phyloP scores from a whole-genome alignment of 2,329 filamentous ascomycete genomes.

The Phoma herbarum region DNA sequence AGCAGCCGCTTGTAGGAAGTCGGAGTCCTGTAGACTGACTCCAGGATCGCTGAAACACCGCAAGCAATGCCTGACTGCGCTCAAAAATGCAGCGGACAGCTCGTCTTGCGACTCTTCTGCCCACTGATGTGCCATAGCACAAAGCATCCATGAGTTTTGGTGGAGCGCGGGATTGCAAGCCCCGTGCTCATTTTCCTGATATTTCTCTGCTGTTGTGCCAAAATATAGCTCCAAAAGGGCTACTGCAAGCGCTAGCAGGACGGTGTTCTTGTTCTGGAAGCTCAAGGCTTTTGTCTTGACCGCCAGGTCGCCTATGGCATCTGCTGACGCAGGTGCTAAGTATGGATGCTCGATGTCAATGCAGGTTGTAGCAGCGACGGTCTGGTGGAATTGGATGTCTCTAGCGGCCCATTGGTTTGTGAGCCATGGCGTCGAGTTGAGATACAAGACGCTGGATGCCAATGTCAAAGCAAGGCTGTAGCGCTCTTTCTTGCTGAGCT shows the following conservation, averaged over 20 bases:
- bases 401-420: slow-evolving; percentile 45
- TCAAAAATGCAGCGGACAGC: slow-evolving; percentile 47
- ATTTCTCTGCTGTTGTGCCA: slow-evolving; percentile 45
- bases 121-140: slow-evolving; percentile 48
- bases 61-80: slow-evolving; percentile 47
- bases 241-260: slow-evolving; percentile 47
- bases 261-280: slow-evolving; percentile 48
- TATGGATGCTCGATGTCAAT: slow-evolving; percentile 48
- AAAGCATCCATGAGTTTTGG: slow-evolving; percentile 42
- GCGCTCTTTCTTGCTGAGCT: slow-evolving; percentile 48
- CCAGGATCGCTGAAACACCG: slow-evolving; percentile 47
- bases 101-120: slow-evolving; percentile 46
- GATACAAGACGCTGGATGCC: slow-evolving; percentile 48
- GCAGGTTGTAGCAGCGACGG: slow-evolving; percentile 23
- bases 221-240: slow-evolving; percentile 50
- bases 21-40: slow-evolving; percentile 44
- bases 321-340: slow-evolving; percentile 30
- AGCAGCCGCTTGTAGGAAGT: slow-evolving; percentile 49
- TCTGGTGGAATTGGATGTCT: slow-evolving; percentile 47
- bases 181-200: slow-evolving; percentile 36
- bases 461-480: slow-evolving; percentile 49
- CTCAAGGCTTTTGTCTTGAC: slow-evolving; percentile 12
- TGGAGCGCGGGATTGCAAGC: slow-evolving; percentile 23
- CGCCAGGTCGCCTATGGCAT: not conserved
- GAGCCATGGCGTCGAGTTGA: slow-evolving; percentile 51